These are phyloP conservation scores for Pseudoscleropodium purum DNA, from an alignment of 225 moss, liverwort and hornwort species.

Conservation along the genomic window DNA sequence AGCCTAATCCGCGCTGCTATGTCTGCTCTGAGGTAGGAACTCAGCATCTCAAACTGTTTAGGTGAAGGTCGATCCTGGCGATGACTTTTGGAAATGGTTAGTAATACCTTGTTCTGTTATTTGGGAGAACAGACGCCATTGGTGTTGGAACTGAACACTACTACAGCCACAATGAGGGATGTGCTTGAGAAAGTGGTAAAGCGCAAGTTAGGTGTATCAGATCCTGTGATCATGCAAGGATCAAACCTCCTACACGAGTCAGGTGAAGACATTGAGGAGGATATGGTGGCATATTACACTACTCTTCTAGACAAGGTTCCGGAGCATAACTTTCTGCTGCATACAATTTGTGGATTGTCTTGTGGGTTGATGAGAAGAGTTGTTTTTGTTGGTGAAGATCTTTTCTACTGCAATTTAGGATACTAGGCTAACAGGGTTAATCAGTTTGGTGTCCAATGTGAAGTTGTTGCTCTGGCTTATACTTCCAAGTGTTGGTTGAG, in stretches of 20 bases:
- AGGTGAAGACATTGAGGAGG: slow-evolving; percentile 89
- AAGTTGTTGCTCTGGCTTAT: not conserved
- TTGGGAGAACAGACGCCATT: slow-evolving; percentile 63
- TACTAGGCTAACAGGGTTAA: not conserved
- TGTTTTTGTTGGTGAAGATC: not conserved
- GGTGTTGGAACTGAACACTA: slow-evolving; percentile 78
- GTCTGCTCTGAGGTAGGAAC: slow-evolving; percentile 86
- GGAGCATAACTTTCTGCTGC: not conserved
- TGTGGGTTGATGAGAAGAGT: not conserved
- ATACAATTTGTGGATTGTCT: not conserved
- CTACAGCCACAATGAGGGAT: slow-evolving; percentile 70
- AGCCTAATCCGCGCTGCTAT: slow-evolving; percentile 76
- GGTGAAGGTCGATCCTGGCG: not conserved
- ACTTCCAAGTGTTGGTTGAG: slow-evolving; percentile 2
- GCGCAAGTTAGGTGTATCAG: slow-evolving; percentile 69
- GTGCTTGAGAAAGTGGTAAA: slow-evolving; percentile 74
- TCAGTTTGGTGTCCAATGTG: not conserved
- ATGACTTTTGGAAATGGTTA: slow-evolving; percentile 1
- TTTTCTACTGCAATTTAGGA: not conserved
- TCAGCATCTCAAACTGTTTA: not conserved
- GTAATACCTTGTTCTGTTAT: slow-evolving; percentile 1
- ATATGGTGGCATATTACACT: slow-evolving; percentile 61
- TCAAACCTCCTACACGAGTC: slow-evolving; percentile 73
- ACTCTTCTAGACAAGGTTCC: slow-evolving; percentile 75
- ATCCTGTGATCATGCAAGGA: slow-evolving; percentile 86